phyloP scores from a whole-genome alignment of 2,329 filamentous ascomycete genomes.

The Hypoxylon sp. region DNA sequence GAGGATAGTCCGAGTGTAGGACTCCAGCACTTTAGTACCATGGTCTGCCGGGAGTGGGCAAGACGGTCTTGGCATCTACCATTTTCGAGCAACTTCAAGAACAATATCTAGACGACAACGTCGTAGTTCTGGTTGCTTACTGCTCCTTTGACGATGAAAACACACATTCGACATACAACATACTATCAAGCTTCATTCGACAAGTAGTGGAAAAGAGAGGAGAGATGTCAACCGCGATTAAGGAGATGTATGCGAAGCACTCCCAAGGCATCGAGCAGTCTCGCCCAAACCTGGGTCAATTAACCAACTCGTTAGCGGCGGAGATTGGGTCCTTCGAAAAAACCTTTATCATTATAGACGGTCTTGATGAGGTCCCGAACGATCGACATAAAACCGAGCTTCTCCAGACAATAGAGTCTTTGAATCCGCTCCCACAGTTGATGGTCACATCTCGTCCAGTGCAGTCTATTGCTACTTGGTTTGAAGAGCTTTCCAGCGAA shows the following conservation, averaged over 20 bases:
- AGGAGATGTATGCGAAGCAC: neutral
- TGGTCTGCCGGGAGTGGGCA: slow-evolving; percentile 3
- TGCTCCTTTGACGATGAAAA: slow-evolving; percentile 7
- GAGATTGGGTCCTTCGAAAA: neutral
- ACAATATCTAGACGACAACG: neutral
- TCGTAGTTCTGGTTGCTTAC: neutral
- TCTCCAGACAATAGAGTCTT: slow-evolving; percentile 4
- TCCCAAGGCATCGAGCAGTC: neutral
- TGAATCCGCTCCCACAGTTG: slow-evolving; percentile 2
- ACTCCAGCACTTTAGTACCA: slow-evolving; percentile 8
- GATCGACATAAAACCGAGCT: slow-evolving; percentile 1
- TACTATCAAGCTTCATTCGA: slow-evolving; percentile 6
- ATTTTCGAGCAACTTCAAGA: slow-evolving; percentile 3
- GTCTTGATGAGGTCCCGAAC: slow-evolving; percentile 2
- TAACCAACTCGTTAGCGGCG: slow-evolving; percentile 1
- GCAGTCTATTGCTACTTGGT: slow-evolving; percentile 11
- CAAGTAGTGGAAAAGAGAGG: slow-evolving; percentile 12
- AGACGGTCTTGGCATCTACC: slow-evolving; percentile 3
- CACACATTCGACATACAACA: slow-evolving; percentile 3
- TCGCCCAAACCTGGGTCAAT: slow-evolving; percentile 3
- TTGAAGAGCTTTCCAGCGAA: neutral
- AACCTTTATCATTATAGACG: slow-evolving; percentile 4
- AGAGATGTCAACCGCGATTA: slow-evolving; percentile 3
- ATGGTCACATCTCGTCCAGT: slow-evolving; percentile 12
- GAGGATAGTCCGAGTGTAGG: slow-evolving; percentile 9